Conservation (phyloP, 1,139 yeast species). For the Wickerhamomyces sp. region DNA sequence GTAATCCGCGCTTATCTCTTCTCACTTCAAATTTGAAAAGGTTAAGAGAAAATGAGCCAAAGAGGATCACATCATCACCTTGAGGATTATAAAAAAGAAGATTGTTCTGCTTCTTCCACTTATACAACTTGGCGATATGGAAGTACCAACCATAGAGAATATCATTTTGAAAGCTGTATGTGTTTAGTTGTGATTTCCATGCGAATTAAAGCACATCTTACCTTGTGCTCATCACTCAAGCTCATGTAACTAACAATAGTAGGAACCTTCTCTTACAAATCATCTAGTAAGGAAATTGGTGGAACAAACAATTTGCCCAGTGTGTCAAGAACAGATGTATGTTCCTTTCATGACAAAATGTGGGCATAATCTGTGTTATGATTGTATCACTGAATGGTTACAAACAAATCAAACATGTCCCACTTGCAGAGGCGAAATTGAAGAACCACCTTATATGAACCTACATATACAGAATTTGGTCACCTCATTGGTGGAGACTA, state of each 20-base stretch:
- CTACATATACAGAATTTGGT: conserved; percentile 29
- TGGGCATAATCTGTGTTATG: conserved; percentile 34
- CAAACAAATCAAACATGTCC: conserved; percentile 48
- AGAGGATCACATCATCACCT: too few relatives aligned
- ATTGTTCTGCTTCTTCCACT: neutral
- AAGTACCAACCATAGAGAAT: conserved; percentile 9
- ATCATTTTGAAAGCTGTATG: conserved; percentile 14
- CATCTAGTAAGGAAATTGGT: conserved; percentile 11
- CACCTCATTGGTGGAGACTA: conserved; percentile 24
- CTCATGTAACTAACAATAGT: conserved; percentile 3
- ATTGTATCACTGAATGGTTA: conserved; percentile 49
- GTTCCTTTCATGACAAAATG: conserved; percentile 31
- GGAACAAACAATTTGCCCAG: conserved; percentile 25
- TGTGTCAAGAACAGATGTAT: conserved; percentile 31
- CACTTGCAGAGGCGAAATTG: conserved; percentile 43
- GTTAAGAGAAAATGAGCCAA: too few relatives aligned
- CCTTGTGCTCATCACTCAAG: neutral
- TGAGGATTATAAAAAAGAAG: neutral
- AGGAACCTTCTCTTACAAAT: conserved; percentile 13
- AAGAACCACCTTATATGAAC: conserved; percentile 41
- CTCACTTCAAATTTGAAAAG: too few relatives aligned
- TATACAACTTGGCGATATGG: neutral
- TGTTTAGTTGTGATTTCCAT: neutral
- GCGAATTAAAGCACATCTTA: too few relatives aligned
- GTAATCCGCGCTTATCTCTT: too few relatives aligned